phyloP scores from a whole-genome alignment of 176 grass and related monocot species.

The Otatea glauca region DNA sequence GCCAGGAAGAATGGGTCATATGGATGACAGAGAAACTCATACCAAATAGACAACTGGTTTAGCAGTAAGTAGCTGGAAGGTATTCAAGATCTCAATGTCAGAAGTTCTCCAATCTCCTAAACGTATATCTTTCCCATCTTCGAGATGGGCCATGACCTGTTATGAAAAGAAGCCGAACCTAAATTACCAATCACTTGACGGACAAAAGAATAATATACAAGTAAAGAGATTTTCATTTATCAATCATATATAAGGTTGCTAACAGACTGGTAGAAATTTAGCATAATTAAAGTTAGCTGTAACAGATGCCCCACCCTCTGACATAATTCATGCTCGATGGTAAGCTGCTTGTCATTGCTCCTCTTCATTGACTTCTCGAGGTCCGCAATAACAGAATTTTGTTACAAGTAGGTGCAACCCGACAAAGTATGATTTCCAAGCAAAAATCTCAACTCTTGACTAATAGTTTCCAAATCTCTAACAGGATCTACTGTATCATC shows the following conservation, averaged over 20 bases:
- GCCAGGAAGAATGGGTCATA: not conserved
- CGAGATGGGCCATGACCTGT: conserved; percentile 68
- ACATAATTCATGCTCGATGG: conserved; percentile 92
- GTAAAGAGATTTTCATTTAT: not conserved
- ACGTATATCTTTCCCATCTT: conserved; percentile 82
- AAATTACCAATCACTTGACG: conserved; percentile 14
- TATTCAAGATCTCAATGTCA: conserved; percentile 96
- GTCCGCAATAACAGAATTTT: conserved; percentile 59
- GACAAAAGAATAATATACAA: not conserved
- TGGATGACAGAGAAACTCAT: conserved; percentile 28
- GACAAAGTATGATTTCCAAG: not conserved
- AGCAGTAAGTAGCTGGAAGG: conserved; percentile 87
- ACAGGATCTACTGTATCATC: conserved; percentile 96
- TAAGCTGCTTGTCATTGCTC: conserved; percentile 98
- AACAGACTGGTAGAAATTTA: conserved; percentile 21
- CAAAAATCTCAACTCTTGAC: conserved; percentile 78
- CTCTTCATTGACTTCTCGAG: conserved; percentile 97
- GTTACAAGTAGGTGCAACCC: not conserved
- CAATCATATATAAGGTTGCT: conserved; percentile 7
- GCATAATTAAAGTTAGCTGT: not conserved
- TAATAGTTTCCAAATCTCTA: conserved; percentile 95
- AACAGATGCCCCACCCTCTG: conserved; percentile 54
- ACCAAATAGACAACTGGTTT: conserved; percentile 98
- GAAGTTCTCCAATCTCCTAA: conserved; percentile 94
- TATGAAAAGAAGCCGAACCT: conserved; percentile 6